A percentile compares a stretch with the other conserved stretches of the same genome.
Conservation (phyloP, 2,329 filamentous ascomycete species). For the Diaporthe sp. region DNA sequence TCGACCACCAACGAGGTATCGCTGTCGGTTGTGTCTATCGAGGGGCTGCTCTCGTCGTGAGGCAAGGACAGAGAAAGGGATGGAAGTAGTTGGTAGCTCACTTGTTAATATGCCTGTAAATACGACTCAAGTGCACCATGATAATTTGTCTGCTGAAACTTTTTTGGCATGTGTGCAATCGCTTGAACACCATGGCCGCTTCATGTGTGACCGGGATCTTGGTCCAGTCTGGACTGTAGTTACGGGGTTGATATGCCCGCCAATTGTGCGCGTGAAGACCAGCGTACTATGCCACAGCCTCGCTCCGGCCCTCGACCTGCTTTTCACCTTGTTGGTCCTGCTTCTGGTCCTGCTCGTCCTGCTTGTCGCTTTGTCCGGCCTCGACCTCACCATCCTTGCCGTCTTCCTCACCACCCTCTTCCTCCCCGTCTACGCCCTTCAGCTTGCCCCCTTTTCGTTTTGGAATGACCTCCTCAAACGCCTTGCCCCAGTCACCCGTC, state of each 20-base stretch:
- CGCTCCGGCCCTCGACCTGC: neutral
- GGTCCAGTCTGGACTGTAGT: neutral
- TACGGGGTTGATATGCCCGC: neutral
- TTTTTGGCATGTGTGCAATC: no score
- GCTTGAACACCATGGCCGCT: neutral
- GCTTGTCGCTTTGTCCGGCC: slow-evolving; percentile 15
- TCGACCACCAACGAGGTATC: slow-evolving; percentile 61
- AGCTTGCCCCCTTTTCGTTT: slow-evolving; percentile 87
- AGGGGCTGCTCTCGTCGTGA: slow-evolving; percentile 36
- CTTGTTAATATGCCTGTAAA: slow-evolving; percentile 11
- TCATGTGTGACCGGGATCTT: neutral
- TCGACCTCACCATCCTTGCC: slow-evolving; percentile 15
- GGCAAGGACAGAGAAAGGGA: neutral
- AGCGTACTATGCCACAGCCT: slow-evolving; percentile 11
- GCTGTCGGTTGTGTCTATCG: slow-evolving; percentile 52
- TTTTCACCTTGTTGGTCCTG: neutral
- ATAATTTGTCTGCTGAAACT: neutral
- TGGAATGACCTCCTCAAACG: slow-evolving; percentile 90
- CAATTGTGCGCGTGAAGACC: no score
- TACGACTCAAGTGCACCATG: slow-evolving; percentile 4
- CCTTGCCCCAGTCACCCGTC: slow-evolving; percentile 89
- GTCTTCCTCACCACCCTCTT: slow-evolving; percentile 34
- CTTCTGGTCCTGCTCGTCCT: slow-evolving; percentile 5
- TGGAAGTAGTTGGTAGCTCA: neutral
- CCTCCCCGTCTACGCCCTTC: slow-evolving; percentile 56